Conservation (phyloP, 1,139 yeast species). For the Saccharomycopsis crataegensis region DNA sequence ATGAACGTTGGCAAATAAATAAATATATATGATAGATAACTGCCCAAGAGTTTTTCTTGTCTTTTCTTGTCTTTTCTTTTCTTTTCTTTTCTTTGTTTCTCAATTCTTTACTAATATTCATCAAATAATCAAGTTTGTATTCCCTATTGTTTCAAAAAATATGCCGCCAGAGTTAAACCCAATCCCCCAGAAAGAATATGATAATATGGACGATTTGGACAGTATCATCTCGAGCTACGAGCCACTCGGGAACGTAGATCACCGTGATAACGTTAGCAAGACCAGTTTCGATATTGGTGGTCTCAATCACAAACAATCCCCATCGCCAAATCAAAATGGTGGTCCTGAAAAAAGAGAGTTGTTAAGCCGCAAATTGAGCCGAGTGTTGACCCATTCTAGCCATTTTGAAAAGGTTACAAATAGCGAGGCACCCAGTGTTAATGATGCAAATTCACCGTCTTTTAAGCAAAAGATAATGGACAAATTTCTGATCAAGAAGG, state of each 20-base stretch:
- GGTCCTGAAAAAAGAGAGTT: background rate
- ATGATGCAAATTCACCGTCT: too few species aligned
- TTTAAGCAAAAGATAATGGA: too few species aligned
- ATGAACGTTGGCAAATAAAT: too few species aligned
- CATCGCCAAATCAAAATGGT: too few species aligned
- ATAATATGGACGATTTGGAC: conserved; percentile 16
- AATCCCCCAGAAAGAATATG: conserved; percentile 13
- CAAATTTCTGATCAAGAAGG: too few species aligned
- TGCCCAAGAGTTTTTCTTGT: too few species aligned
- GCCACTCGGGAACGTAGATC: background rate
- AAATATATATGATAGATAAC: too few species aligned
- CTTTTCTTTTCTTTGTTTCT: too few species aligned
- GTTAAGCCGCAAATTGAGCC: background rate
- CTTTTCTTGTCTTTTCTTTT: too few species aligned
- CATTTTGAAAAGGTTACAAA: background rate
- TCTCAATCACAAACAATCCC: background rate
- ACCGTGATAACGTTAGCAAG: conserved; percentile 4
- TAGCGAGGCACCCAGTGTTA: background rate
- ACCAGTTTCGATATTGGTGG: background rate
- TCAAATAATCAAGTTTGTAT: background rate
- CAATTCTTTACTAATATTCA: too few species aligned
- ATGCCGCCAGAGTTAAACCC: conserved; percentile 4
- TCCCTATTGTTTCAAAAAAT: background rate
- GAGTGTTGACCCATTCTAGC: background rate
- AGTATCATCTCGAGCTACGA: conserved; percentile 12